Conservation (phyloP, 2,329 filamentous ascomycete species). For the Neocucurbitaria cava region DNA sequence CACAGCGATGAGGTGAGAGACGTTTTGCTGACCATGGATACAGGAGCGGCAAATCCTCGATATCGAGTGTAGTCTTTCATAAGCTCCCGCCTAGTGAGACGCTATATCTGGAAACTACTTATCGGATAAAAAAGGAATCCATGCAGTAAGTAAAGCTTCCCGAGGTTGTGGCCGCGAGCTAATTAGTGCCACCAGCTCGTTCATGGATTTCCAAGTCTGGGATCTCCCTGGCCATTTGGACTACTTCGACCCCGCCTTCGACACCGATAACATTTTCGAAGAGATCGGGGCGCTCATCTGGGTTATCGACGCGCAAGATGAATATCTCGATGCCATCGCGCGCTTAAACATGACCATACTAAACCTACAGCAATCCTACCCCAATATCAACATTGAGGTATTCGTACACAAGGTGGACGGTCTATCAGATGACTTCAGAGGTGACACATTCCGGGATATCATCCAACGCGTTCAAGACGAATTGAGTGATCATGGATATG, state of each 20-base stretch:
- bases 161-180: neutral
- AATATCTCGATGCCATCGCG: slow-evolving; percentile 90
- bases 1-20: neutral
- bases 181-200: slow-evolving; percentile 68
- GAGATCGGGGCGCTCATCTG: slow-evolving; percentile 94
- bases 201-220: slow-evolving; percentile 99
- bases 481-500: slow-evolving; percentile 88
- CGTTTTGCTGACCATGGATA: slow-evolving; percentile 19
- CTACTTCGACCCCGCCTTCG: slow-evolving; percentile 87
- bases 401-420: slow-evolving; percentile 99
- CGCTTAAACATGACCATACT: slow-evolving; percentile 89
- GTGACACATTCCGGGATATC: slow-evolving; percentile 95
- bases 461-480: slow-evolving; percentile 97
- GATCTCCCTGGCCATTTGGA: slow-evolving; percentile 96
- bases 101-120: slow-evolving; percentile 92
- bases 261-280: slow-evolving; percentile 92
- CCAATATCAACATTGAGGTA: slow-evolving; percentile 94
- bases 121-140: slow-evolving; percentile 90
- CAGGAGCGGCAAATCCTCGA: slow-evolving; percentile 97
- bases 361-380: slow-evolving; percentile 85
- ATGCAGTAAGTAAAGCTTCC: slow-evolving; percentile 74
- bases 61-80: slow-evolving; percentile 98
- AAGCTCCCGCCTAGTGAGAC: slow-evolving; percentile 97
- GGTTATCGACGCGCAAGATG: slow-evolving; percentile 98
- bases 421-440: slow-evolving; percentile 94